Evolutionary conservation across 1,284 basidiomycete species (phyloP), one percentile per base, ranked within the genome.

Genomic region (Ceratobasidium sp.): DNA sequence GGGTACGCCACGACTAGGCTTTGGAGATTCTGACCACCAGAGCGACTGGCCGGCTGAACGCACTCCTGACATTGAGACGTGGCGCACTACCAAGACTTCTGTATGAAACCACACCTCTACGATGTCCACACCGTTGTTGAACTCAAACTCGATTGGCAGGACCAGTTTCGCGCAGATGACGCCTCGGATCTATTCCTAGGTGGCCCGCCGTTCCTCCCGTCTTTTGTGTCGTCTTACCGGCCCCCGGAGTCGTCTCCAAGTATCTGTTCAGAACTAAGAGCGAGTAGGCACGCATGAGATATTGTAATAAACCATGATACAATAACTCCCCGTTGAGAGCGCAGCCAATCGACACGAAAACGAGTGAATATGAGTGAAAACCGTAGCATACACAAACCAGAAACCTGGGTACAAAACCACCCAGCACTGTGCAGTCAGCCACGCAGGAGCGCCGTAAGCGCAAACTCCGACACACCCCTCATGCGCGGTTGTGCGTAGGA

Each of bases 81-180:
- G 61, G 61, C 28, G 30, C 3, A 61, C 16, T 72, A 51, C 25
- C 69, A 61, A 11, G 59, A 72, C 28, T 21, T 61, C 0, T 62
- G 59, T 18, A 33, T 62, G 23, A 59, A 72, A 25, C 36, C 62
- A 16, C 59, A 72, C 25, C 59, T 62, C 12, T 21, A 30, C 28
- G 38, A 36, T 11, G 28, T 72, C 2, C 36, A 49, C 18, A 61
- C 69, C 0, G 69, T 62, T 3, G 14, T 4, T n/a, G 11, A 48
- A 9, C 59, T 72, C 16, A 21, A 51, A 9, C 40, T 16, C 0
- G 18, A 16, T 7, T 48, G 46, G 46, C 6, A 21, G 5, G 2
- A 3, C 9, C 44, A 0, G 21, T 63, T 49, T 28, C 16, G 9
- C 3, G 14, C 23, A 18, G 30, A 33, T 33, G 30, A 18, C 16